Evolutionary conservation across 306 rosid genomes (phyloP), one percentile per base, ranked within the genome.

Genomic region (Trifolium repens): DNA sequence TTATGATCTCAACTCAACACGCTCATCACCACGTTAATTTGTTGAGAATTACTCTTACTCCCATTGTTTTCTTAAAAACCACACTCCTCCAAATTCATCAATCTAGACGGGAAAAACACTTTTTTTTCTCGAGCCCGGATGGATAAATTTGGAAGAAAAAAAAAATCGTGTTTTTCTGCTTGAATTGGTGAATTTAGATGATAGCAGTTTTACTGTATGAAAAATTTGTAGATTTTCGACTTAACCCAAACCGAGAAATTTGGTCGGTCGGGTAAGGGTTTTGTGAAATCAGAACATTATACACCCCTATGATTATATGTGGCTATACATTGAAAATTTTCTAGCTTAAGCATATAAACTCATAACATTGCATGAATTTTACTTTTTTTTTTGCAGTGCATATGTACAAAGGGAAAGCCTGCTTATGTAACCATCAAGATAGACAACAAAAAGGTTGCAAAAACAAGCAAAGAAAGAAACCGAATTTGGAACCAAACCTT

Each of bases 401-500:
- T 91, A 42, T 32, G 75, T 27, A 22, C 76, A 69, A 80, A 71
- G 53, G 88, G 91, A 54, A 85, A 85, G 75, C 82, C 89, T 32
- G 89, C 96, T 19, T 87, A 87, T 69, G 96, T 94, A 78, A 87
- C 91, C 39, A 84, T 94, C 74, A 89, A 84, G 79, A 79, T 94
- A 79, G 84, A 89, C 69, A 73, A 80, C 82, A 87, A 65, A 40
- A 89, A 82, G 81, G 89, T 87, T 35, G 97, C 96, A 14, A 75
- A 74, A 70, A 94, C 97, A 0, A 90, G 83, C 44, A 70, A 69
- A 39, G 93, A 89, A 52, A 52, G 27, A 0, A 85, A 86, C 34
- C 89, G 93, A 2, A 83, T 91, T 1, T 94, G 98, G 98, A 91
- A 91, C 77, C 96, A 91, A 75, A 90, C 91, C 53, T 94, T 94